A percentile compares a stretch with the other conserved stretches of the same genome.
Evolutionary conservation across 805 yeast species (phyloP).

Genomic region (Lachancea meyersii): DNA sequence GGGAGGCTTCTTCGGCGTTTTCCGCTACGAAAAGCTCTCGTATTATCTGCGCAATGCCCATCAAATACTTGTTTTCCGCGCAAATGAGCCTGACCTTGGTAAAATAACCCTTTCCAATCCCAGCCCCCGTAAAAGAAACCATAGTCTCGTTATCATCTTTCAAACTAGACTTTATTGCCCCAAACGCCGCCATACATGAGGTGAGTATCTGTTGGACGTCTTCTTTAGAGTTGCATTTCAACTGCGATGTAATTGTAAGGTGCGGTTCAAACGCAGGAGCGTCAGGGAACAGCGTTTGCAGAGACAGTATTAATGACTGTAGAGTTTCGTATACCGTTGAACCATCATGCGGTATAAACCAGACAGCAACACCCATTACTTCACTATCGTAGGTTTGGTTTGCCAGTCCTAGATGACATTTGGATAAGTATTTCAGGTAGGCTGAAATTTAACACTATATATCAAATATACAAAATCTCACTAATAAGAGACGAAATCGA

Average conservation of each 20-base stretch:
- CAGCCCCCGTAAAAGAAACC: conserved; percentile 22
- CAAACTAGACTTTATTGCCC: conserved; percentile 30
- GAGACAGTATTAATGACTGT: conserved; percentile 52
- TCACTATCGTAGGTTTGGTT: no score
- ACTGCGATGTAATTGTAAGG: conserved; percentile 63
- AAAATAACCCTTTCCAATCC: conserved; percentile 27
- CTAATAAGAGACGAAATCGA: no score
- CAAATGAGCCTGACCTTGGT: conserved; percentile 27
- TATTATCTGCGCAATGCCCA: conserved; percentile 41
- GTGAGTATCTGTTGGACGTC: conserved; percentile 54
- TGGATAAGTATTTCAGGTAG: no score
- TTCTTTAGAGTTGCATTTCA: conserved; percentile 43
- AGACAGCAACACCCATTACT: conserved; percentile 56
- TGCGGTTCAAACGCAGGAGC: conserved; percentile 71
- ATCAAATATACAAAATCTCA: no score
- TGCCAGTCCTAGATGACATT: no score
- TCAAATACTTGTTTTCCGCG: conserved; percentile 23
- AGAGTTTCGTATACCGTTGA: conserved; percentile 51
- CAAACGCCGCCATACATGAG: conserved; percentile 50
- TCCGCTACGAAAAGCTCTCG: conserved; percentile 49
- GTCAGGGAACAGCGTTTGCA: conserved; percentile 65
- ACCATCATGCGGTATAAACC: conserved; percentile 65
- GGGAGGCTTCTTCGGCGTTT: conserved; percentile 40
- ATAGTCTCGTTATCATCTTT: conserved; percentile 15
- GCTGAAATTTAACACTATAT: no score